Conservation (phyloP, 2,329 filamentous ascomycete species). For the Cytospora piceicola region DNA sequence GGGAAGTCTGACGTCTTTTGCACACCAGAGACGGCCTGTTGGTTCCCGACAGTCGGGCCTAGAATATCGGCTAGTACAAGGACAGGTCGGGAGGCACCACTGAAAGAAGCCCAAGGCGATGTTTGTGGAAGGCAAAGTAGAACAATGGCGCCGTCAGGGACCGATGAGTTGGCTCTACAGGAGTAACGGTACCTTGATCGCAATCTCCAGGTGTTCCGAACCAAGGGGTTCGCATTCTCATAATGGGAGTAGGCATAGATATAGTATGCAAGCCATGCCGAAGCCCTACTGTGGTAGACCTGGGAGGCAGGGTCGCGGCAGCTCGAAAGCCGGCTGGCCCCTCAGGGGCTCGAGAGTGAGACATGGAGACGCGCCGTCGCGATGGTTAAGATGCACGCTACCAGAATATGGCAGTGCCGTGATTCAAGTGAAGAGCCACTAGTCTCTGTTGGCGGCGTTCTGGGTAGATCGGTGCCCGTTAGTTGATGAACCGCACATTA, state of each 20-base stretch:
- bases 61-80: constrained; percentile 21
- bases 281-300: too few relatives aligned
- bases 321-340: constrained; percentile 11
- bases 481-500: constrained; percentile 21
- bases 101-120: constrained; percentile 20
- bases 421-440: constrained; percentile 23
- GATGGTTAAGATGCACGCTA: constrained; percentile 19
- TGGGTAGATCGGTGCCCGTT: constrained; percentile 19
- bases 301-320: background rate
- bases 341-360: constrained; percentile 27
- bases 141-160: constrained; percentile 12
- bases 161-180: constrained; percentile 5
- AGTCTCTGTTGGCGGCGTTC: constrained; percentile 23
- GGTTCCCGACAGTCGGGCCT: constrained; percentile 7
- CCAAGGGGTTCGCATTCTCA: constrained; percentile 14
- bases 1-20: constrained; percentile 2
- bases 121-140: constrained; percentile 25
- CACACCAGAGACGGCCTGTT: constrained; percentile 14
- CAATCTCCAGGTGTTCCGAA: background rate
- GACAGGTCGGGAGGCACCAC: constrained; percentile 20
- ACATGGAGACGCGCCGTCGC: constrained; percentile 24
- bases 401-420: constrained; percentile 19
- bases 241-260: constrained; percentile 8
- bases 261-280: constrained; percentile 13
- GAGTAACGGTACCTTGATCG: background rate